Evolutionary conservation across 2,329 filamentous ascomycete species (phyloP).

Genomic region (Phyllachora maydis): DNA sequence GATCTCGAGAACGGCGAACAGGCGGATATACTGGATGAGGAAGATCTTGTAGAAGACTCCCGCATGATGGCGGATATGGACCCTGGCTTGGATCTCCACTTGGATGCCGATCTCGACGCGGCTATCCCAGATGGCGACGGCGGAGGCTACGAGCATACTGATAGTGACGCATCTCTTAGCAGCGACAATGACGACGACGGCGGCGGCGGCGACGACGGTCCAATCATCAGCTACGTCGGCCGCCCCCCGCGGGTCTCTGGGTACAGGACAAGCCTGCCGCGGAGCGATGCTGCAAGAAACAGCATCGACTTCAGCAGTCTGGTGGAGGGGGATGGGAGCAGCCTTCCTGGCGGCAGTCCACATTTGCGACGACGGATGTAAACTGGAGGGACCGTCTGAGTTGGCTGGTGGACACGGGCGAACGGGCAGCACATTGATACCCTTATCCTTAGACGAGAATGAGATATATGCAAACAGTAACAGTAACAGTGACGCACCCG

Average conservation of each 20-base stretch:
- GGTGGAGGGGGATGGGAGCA: slow-evolving; percentile 35
- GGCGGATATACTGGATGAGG: slow-evolving; percentile 41
- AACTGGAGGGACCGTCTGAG: no score
- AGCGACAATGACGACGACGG: slow-evolving; percentile 16
- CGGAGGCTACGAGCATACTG: slow-evolving; percentile 55
- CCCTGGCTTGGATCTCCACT: slow-evolving; percentile 23
- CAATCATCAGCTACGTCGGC: no score
- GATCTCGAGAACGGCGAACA: slow-evolving; percentile 32
- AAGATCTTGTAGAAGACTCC: slow-evolving; percentile 25
- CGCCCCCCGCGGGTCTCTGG: no score
- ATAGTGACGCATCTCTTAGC: slow-evolving; percentile 46
- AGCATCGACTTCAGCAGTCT: slow-evolving; percentile 37
- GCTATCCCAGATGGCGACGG: slow-evolving; percentile 46
- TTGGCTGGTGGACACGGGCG: no score
- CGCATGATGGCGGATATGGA: slow-evolving; percentile 8
- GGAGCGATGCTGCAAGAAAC: slow-evolving; percentile 19
- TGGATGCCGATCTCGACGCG: slow-evolving; percentile 51
- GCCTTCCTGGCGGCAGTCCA: slow-evolving; percentile 33
- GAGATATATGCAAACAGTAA: no score
- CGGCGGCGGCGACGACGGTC: no score
- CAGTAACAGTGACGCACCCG: no score
- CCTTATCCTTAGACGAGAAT: no score
- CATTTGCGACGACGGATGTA: slow-evolving; percentile 15
- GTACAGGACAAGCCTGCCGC: slow-evolving; percentile 15
- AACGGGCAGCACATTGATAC: no score